Conservation (phyloP, 768 basidiomycete species). For the Sporobolomyces phaffii region DNA sequence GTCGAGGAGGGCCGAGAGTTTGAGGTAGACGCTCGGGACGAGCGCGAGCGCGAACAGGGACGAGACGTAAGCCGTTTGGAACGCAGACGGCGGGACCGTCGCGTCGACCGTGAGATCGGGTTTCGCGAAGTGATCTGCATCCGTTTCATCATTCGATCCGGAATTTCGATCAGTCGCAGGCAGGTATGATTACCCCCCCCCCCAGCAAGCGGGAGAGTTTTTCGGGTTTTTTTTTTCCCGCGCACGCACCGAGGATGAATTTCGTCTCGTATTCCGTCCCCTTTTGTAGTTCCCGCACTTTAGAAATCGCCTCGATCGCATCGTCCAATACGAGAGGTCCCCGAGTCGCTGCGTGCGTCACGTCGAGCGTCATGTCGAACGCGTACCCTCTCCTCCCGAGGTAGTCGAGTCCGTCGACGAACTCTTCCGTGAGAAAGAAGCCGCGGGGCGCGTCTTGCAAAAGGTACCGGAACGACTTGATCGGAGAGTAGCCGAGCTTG, state of each 20-base stretch:
- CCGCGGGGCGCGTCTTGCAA: constrained; percentile 26
- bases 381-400: constrained; percentile 22
- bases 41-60: constrained; percentile 29
- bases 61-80: constrained; percentile 11
- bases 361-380: constrained; percentile 36
- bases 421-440: constrained; percentile 11
- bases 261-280: background rate
- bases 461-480: constrained; percentile 32
- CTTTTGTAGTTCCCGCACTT: constrained; percentile 14
- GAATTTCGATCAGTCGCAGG: too few relatives aligned
- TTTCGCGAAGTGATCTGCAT: constrained; percentile 38
- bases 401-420: constrained; percentile 22
- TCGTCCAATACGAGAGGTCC: constrained; percentile 23
- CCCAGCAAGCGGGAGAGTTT: too few relatives aligned
- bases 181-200: too few relatives aligned
- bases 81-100: background rate
- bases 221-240: too few relatives aligned
- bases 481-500: constrained; percentile 12
- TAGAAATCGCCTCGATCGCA: constrained; percentile 25
- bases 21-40: constrained; percentile 28
- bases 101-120: constrained; percentile 16
- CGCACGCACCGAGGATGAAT: constrained; percentile 32
- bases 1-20: constrained; percentile 33
- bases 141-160: too few relatives aligned
- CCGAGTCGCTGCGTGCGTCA: constrained; percentile 12